Evolutionary conservation across 495 filamentous ascomycete species (phyloP).

Genomic region (Penicillium paxilli): DNA sequence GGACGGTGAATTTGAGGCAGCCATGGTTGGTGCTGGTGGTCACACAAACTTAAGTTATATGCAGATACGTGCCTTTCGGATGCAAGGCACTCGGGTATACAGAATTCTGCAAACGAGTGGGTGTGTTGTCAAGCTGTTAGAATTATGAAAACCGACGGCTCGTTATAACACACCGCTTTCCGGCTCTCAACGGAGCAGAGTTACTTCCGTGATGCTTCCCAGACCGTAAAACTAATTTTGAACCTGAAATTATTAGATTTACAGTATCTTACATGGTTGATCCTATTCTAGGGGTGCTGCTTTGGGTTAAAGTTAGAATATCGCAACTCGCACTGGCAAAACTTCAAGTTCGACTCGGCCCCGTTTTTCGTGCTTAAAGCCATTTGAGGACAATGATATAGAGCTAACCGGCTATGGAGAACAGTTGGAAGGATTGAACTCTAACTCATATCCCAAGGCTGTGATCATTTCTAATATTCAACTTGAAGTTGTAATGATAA

Average conservation of each 20-base stretch:
- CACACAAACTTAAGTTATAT: background rate
- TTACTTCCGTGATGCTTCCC: background rate
- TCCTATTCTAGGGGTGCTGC: too few relatives aligned
- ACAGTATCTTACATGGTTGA: background rate
- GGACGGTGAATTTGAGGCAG: background rate
- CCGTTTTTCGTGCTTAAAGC: too few relatives aligned
- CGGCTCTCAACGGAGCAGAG: background rate
- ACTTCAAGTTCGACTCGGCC: too few relatives aligned
- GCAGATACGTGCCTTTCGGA: background rate
- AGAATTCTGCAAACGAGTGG: too few relatives aligned
- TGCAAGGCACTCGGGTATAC: background rate
- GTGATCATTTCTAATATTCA: too few relatives aligned
- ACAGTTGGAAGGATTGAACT: too few relatives aligned
- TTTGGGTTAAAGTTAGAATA: too few relatives aligned
- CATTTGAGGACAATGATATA: too few relatives aligned
- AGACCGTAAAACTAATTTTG: background rate
- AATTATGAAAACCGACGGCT: background rate
- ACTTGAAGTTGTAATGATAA: too few relatives aligned
- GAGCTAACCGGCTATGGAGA: too few relatives aligned
- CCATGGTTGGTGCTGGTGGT: background rate
- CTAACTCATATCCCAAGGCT: too few relatives aligned
- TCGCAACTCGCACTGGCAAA: too few relatives aligned
- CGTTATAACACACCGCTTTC: background rate
- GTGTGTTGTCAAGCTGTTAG: background rate
- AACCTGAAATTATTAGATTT: background rate